These are phyloP conservation scores for Thoreauomyces humboldtii DNA, from an alignment of 192 early-diverging fungal species.

Conservation along the genomic window DNA sequence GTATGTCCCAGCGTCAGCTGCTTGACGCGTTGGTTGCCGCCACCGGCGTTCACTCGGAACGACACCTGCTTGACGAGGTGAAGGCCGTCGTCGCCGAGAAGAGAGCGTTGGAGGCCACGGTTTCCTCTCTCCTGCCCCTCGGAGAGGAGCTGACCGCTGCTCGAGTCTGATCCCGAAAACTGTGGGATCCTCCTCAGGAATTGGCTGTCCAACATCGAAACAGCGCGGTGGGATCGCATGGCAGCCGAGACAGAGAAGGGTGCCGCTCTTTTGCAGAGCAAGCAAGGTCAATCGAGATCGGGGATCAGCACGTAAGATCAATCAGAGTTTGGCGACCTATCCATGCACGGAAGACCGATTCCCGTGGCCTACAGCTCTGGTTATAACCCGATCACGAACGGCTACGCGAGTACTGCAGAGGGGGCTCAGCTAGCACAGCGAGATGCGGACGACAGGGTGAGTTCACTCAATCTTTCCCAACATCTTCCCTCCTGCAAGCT, in stretches of 20 bases:
- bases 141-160: too few relatives aligned
- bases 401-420: constrained; percentile 27
- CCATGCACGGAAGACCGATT: too few relatives aligned
- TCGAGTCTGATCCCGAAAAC: too few relatives aligned
- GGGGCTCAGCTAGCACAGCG: constrained; percentile 30
- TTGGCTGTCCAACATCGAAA: constrained; percentile 33
- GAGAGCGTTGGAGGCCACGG: too few relatives aligned
- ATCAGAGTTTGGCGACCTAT: too few relatives aligned
- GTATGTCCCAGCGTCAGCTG: too few relatives aligned
- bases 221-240: constrained; percentile 35
- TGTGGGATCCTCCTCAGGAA: constrained; percentile 27
- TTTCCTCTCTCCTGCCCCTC: too few relatives aligned
- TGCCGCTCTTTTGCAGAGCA: constrained; percentile 12
- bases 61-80: too few relatives aligned
- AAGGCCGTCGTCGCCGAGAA: too few relatives aligned
- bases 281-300: constrained; percentile 21
- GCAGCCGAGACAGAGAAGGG: constrained; percentile 10
- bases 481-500: neutral
- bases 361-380: too few relatives aligned
- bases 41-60: too few relatives aligned
- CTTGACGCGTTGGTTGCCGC: too few relatives aligned
- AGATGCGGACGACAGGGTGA: constrained; percentile 38
- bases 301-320: constrained; percentile 36
- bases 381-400: constrained; percentile 46
- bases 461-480: neutral